Percentiles rank a stretch among this genome's conserved stretches.
Conservation (phyloP, 768 basidiomycete species). For the Lentinus tigrinus region DNA sequence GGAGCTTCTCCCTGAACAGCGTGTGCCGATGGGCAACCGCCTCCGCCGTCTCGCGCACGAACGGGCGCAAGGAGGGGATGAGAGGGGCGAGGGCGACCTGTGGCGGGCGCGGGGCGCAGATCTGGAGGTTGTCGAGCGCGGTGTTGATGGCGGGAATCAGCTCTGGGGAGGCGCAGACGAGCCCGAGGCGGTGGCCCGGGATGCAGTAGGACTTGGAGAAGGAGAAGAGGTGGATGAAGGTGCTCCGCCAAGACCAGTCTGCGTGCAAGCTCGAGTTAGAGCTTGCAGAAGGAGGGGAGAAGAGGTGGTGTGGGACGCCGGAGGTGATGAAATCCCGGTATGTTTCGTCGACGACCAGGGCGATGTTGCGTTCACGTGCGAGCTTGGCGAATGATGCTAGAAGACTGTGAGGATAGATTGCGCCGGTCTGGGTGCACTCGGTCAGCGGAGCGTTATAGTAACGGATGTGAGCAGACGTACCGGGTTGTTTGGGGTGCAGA, state of each 20-base stretch:
- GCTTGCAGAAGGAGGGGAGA: constrained; percentile 32
- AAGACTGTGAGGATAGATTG: constrained; percentile 57
- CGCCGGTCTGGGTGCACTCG: constrained; percentile 54
- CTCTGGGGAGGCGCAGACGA: constrained; percentile 58
- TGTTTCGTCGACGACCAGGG: constrained; percentile 84
- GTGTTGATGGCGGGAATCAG: constrained; percentile 52
- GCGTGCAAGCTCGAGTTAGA: neutral
- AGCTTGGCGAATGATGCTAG: constrained; percentile 60
- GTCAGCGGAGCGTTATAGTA: neutral
- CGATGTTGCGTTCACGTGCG: constrained; percentile 51
- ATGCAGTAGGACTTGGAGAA: constrained; percentile 80
- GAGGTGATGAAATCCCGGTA: constrained; percentile 73
- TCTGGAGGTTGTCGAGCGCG: constrained; percentile 79
- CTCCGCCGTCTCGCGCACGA: constrained; percentile 49
- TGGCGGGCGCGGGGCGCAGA: constrained; percentile 72
- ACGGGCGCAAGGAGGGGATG: constrained; percentile 49
- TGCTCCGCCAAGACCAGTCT: constrained; percentile 53
- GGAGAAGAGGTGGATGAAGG: constrained; percentile 70
- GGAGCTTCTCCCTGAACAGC: constrained; percentile 52
- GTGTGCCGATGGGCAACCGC: constrained; percentile 51
- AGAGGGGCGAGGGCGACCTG: constrained; percentile 65
- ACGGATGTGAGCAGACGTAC: constrained; percentile 29
- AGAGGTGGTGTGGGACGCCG: constrained; percentile 55
- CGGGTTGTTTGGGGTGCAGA: constrained; percentile 80
- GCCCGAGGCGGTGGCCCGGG: constrained; percentile 82